Evolutionary conservation across 1,284 basidiomycete genomes (phyloP), one percentile per base, ranked within the genome.

Genomic region (Anthracocystis setariae): DNA sequence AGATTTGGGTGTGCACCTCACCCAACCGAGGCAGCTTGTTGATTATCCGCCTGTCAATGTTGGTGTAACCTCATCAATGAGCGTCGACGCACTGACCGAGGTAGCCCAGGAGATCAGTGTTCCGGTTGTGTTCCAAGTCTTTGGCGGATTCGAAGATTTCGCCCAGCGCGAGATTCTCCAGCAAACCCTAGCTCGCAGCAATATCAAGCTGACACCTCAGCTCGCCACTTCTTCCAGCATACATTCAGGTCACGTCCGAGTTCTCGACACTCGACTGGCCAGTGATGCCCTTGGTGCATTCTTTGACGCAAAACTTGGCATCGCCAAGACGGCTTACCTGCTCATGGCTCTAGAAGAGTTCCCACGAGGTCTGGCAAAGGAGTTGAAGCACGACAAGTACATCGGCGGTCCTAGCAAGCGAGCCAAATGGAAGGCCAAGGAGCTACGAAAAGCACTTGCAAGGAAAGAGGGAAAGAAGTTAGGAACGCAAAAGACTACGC

Each of bases 81-180:
- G 38, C 20, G 25, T 20, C 15, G 47, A 42, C 20, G 20, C 45
- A 29, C 24, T 60, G 2, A 37, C 35, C 3, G 29, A 46, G 8
- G 53, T 43, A 29, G 59, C 39, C 5, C 25, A 33, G 15, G 39
- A 21, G 12, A 21, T 66, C 21, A 29, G 55, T 20, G 58, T 52
- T 1, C 59, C 63, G 17, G 44, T 64, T 17, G 49, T 64, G 37
- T 62, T 64, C 21, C 51, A 66, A 23, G 54, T 66, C 13, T 62
- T 62, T 54, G 59, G 76, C 18, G 79, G 79, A 5, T 69, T 79
- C 4, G 78, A 80, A 55, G 79, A 80, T 47, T 77, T 76, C 44
- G 74, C 69, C 0, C 75, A 73, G 38, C 61, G 64, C n/a, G 78
- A 81, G 21, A 50, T 79, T 13, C 40, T 71, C 2, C 73, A 65